Evolutionary conservation across 139 green algal species (phyloP).

Genomic region (Diplosphaera chodatii): DNA sequence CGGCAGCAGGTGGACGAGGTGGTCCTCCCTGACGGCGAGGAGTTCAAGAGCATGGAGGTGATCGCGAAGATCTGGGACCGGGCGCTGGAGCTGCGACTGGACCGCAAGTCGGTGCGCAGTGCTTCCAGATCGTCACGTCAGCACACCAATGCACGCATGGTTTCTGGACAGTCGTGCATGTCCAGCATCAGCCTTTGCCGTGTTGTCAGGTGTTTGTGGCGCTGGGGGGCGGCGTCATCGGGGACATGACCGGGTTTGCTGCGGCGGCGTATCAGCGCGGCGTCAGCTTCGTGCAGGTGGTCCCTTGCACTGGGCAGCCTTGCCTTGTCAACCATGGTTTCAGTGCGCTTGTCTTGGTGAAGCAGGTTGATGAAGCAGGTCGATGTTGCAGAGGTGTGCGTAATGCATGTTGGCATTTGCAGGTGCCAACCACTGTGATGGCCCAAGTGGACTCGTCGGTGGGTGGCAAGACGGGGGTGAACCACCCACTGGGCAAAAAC

Average conservation of each 20-base stretch:
- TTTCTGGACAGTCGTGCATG: no score
- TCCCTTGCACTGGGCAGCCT: no score
- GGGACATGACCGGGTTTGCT: conserved; percentile 98
- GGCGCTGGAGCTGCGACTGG: conserved; percentile 72
- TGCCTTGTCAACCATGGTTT: no score
- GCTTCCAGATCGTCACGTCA: no score
- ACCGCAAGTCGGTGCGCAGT: conserved; percentile 86
- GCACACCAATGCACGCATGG: no score
- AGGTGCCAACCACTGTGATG: conserved; percentile 97
- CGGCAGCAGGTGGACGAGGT: conserved; percentile 54
- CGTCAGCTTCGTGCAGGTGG: conserved; percentile 94
- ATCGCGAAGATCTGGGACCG: conserved; percentile 64
- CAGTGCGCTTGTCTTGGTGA: no score
- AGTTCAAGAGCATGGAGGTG: conserved; percentile 88
- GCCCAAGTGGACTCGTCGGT: conserved; percentile 96
- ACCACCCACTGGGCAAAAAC: conserved; percentile 98
- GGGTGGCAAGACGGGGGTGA: conserved; percentile 97
- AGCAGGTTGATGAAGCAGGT: no score
- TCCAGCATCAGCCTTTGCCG: no score
- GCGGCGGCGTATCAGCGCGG: conserved; percentile 91
- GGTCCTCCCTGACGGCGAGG: conserved; percentile 89
- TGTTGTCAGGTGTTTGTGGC: conserved; percentile 95
- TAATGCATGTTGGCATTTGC: no score
- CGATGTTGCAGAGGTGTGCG: no score
- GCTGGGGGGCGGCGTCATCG: conserved; percentile 93